Percentiles rank a stretch among this genome's conserved stretches.
phyloP scores from a whole-genome alignment of 441 rosid species.

The Bocquillonia castaneifolia region DNA sequence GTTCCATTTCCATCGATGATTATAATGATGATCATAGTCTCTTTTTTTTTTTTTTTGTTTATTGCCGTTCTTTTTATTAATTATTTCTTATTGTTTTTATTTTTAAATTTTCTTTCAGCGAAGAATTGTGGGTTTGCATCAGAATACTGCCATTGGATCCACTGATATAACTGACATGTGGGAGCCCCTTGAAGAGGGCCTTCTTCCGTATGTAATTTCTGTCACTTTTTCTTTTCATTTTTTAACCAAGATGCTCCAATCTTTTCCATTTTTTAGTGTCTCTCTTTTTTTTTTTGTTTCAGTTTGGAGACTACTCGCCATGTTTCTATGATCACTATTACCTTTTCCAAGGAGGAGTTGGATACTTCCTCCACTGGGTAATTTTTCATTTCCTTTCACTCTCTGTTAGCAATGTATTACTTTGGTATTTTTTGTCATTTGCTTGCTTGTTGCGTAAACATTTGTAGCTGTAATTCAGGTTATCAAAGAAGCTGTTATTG shows the following conservation, averaged over 20 bases:
- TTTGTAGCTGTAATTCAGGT: not conserved
- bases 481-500: not conserved
- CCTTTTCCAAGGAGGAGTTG: constrained; percentile 38
- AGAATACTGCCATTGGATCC: constrained; percentile 36
- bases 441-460: not conserved
- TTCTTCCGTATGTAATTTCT: constrained; percentile 39
- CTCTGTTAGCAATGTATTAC: not conserved
- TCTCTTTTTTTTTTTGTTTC: constrained; percentile 2
- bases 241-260: not conserved
- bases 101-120: constrained; percentile 27
- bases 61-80: not conserved
- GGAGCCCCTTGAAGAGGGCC: constrained; percentile 58
- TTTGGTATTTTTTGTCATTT: not conserved
- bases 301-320: constrained; percentile 51
- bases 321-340: constrained; percentile 42
- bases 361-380: constrained; percentile 42
- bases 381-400: not conserved
- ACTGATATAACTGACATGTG: constrained; percentile 44
- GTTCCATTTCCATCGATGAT: not conserved
- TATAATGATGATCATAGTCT: too few species aligned
- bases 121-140: constrained; percentile 44
- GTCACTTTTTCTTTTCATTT: not conserved
- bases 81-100: not conserved
- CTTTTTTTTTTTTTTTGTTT: too few species aligned
- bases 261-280: not conserved